These are phyloP conservation scores for Rhizopogon vinicolor DNA, from an alignment of 768 basidiomycete genomes.

Conservation along the genomic window DNA sequence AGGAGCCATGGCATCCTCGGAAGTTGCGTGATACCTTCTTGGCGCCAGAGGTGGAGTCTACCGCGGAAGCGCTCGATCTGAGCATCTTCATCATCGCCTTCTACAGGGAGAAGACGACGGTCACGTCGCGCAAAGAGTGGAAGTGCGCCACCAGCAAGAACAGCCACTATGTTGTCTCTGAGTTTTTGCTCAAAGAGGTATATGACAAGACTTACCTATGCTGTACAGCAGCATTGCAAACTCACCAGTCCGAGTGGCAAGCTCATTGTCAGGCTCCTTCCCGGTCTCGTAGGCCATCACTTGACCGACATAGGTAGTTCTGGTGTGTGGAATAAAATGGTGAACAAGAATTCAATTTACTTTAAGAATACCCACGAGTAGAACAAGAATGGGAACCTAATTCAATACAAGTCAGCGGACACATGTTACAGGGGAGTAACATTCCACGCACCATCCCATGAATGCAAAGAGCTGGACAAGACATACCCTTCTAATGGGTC, in stretches of 20 bases:
- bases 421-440: not conserved
- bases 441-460: slow-evolving; percentile 78
- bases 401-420: slow-evolving; percentile 4
- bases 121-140: slow-evolving; percentile 83
- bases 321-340: slow-evolving; percentile 20
- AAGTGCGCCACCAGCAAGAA: slow-evolving; percentile 73
- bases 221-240: slow-evolving; percentile 90
- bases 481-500: slow-evolving; percentile 83
- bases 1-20: slow-evolving; percentile 90
- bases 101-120: slow-evolving; percentile 68
- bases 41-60: slow-evolving; percentile 77
- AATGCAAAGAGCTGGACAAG: slow-evolving; percentile 93
- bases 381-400: slow-evolving; percentile 93
- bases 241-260: slow-evolving; percentile 83
- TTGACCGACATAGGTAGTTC: slow-evolving; percentile 92
- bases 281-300: slow-evolving; percentile 81
- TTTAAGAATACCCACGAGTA: slow-evolving; percentile 55
- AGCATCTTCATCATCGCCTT: slow-evolving; percentile 63
- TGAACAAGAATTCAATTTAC: not conserved
- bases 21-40: slow-evolving; percentile 72
- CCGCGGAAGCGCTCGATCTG: slow-evolving; percentile 67
- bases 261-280: slow-evolving; percentile 72
- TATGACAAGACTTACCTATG: slow-evolving; percentile 49
- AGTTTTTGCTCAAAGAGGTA: not conserved
- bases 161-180: slow-evolving; percentile 57